Evolutionary conservation across 1,284 basidiomycete species (phyloP).

Genomic region (Irpex lacteus): DNA sequence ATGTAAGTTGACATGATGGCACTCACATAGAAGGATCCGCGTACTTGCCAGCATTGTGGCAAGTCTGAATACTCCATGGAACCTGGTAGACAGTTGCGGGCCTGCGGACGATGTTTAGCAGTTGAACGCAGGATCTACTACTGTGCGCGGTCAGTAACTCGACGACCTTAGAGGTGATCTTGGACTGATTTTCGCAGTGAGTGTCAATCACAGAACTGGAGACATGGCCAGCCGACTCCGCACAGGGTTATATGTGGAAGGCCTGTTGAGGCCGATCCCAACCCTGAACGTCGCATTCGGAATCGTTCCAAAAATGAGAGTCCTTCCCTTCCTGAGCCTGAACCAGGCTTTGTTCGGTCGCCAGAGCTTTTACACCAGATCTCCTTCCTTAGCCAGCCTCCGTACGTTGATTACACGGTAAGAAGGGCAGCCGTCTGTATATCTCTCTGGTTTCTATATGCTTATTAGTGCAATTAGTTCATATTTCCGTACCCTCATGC

Average conservation of each 20-base stretch:
- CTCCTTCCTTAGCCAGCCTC: background rate
- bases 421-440: background rate
- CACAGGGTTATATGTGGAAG: background rate
- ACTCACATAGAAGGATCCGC: background rate
- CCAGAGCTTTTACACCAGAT: background rate
- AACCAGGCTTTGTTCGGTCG: background rate
- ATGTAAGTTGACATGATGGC: background rate
- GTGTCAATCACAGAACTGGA: background rate
- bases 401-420: background rate
- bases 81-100: background rate
- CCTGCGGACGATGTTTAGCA: background rate
- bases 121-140: background rate
- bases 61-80: background rate
- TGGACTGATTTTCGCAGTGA: background rate
- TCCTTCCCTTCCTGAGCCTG: background rate
- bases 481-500: background rate
- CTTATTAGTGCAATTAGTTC: background rate
- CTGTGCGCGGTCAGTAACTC: background rate
- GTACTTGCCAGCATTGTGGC: background rate
- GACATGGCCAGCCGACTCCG: background rate
- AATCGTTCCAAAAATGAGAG: background rate
- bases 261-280: background rate
- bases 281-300: background rate
- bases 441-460: background rate
- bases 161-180: background rate